Evolutionary conservation across 345 rosid genomes (phyloP).

Genomic region (Linum lewisii): DNA sequence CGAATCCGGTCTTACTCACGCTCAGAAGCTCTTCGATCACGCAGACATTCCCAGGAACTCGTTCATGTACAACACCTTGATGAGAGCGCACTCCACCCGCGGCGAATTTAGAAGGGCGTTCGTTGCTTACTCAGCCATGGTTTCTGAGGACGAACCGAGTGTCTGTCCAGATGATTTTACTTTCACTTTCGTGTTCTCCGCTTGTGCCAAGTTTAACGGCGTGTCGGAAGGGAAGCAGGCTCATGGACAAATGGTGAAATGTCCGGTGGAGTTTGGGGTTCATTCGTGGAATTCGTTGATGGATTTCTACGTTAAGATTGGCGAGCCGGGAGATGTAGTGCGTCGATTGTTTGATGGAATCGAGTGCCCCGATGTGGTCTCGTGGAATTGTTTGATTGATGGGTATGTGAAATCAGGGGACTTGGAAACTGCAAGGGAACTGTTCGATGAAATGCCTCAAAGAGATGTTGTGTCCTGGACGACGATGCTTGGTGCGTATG

Average conservation of each 20-base stretch:
- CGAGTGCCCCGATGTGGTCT: slow-evolving; percentile 14
- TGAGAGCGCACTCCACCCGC: slow-evolving; percentile 9
- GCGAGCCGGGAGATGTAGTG: slow-evolving; percentile 8
- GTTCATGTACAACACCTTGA: slow-evolving; percentile 15
- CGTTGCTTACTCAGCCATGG: slow-evolving; percentile 12
- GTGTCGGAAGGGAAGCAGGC: slow-evolving; percentile 23
- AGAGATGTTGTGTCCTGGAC: slow-evolving; percentile 24
- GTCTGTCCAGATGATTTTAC: slow-evolving; percentile 14
- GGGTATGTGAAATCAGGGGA: slow-evolving; percentile 18
- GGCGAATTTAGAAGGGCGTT: slow-evolving; percentile 17
- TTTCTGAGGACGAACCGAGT: background rate
- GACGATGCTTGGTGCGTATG: slow-evolving; percentile 14
- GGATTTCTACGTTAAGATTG: slow-evolving; percentile 19
- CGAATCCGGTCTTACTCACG: slow-evolving; percentile 8
- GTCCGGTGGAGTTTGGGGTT: slow-evolving; percentile 11
- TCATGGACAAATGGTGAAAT: slow-evolving; percentile 22
- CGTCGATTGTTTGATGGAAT: slow-evolving; percentile 14
- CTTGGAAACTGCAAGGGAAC: slow-evolving; percentile 10
- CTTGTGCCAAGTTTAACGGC: slow-evolving; percentile 17
- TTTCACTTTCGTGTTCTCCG: slow-evolving; percentile 21
- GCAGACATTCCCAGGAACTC: slow-evolving; percentile 8
- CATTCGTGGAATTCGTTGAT: slow-evolving; percentile 20
- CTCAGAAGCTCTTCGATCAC: slow-evolving; percentile 11
- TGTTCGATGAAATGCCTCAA: slow-evolving; percentile 23
- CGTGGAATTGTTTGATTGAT: slow-evolving; percentile 22